These are phyloP conservation scores for Chaetomidium leptoderma DNA, from an alignment of 495 filamentous ascomycete genomes.

Conservation along the genomic window DNA sequence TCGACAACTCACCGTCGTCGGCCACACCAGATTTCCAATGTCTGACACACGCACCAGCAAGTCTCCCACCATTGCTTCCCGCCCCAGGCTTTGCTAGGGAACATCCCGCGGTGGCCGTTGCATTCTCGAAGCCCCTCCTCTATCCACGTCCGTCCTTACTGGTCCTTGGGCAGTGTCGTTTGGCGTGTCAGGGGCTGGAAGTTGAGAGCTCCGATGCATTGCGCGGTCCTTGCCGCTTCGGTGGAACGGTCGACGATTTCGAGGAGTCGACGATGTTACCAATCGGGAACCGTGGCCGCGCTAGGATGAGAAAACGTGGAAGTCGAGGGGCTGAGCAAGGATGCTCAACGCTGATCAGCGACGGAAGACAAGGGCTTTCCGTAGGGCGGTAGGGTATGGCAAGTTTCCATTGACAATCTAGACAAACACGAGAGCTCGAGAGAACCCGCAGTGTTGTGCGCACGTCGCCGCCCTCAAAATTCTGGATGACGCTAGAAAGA, in stretches of 20 bases:
- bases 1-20: not conserved
- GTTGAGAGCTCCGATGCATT: slow-evolving; percentile 17
- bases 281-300: too few relatives aligned
- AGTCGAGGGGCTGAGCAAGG: too few relatives aligned
- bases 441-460: too few relatives aligned
- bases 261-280: not conserved
- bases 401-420: too few relatives aligned
- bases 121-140: slow-evolving; percentile 2
- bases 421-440: too few relatives aligned
- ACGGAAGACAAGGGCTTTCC: too few relatives aligned
- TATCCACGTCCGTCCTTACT: not conserved
- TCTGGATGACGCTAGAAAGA: too few relatives aligned
- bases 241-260: not conserved
- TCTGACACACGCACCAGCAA: slow-evolving; percentile 18
- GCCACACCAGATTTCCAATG: slow-evolving; percentile 16
- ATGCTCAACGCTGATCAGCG: too few relatives aligned
- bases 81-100: not conserved
- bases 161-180: not conserved
- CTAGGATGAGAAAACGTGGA: too few relatives aligned
- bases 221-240: slow-evolving; percentile 9
- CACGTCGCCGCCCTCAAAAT: too few relatives aligned
- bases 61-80: not conserved
- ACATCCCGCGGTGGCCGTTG: not conserved
- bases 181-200: slow-evolving; percentile 12
- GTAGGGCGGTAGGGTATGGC: too few relatives aligned